A percentile compares a stretch with the other conserved stretches of the same genome.
These are phyloP conservation scores for Sporothrix brasiliensis DNA, from an alignment of 2,329 filamentous ascomycete species.

Conservation along the genomic window DNA sequence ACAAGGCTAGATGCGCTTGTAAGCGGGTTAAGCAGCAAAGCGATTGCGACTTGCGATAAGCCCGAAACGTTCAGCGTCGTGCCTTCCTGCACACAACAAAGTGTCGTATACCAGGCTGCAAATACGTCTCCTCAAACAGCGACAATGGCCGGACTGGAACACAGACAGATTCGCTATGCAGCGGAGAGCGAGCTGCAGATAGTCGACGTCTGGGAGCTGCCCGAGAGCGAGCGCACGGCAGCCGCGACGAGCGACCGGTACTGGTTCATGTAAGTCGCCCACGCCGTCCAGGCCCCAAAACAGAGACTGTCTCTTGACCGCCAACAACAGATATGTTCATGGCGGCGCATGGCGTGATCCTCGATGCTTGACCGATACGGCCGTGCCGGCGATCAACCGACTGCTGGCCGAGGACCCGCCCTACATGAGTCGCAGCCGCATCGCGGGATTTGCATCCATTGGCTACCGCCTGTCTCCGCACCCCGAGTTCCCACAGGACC, in stretches of 20 bases:
- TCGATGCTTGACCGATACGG: slow-evolving; percentile 50
- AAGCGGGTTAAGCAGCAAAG: slow-evolving; percentile 23
- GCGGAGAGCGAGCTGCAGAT: slow-evolving; percentile 48
- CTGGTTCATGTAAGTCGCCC: slow-evolving; percentile 46
- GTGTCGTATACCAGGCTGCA: not conserved
- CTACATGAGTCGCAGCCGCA: slow-evolving; percentile 50
- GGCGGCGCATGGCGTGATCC: slow-evolving; percentile 68
- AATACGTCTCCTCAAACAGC: not conserved
- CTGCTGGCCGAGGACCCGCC: slow-evolving; percentile 32
- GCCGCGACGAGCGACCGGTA: slow-evolving; percentile 30
- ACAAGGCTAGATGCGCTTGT: slow-evolving; percentile 15
- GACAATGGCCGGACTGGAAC: slow-evolving; percentile 38
- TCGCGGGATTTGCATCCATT: slow-evolving; percentile 66
- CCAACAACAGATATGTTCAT: slow-evolving; percentile 53
- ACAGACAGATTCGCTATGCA: slow-evolving; percentile 46
- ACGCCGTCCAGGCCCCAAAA: not conserved
- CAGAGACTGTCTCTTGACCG: slow-evolving; percentile 25
- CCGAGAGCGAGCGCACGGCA: slow-evolving; percentile 33
- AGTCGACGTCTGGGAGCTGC: slow-evolving; percentile 51
- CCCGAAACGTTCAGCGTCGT: slow-evolving; percentile 16
- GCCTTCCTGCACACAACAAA: not conserved
- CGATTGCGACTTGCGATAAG: slow-evolving; percentile 21
- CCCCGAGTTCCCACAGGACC: slow-evolving; percentile 52
- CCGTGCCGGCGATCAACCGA: slow-evolving; percentile 45
- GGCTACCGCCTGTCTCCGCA: slow-evolving; percentile 65